Base-by-base conservation (phyloP, 352 stramenopile genomes). In the Achlya hypogyna region DNA sequence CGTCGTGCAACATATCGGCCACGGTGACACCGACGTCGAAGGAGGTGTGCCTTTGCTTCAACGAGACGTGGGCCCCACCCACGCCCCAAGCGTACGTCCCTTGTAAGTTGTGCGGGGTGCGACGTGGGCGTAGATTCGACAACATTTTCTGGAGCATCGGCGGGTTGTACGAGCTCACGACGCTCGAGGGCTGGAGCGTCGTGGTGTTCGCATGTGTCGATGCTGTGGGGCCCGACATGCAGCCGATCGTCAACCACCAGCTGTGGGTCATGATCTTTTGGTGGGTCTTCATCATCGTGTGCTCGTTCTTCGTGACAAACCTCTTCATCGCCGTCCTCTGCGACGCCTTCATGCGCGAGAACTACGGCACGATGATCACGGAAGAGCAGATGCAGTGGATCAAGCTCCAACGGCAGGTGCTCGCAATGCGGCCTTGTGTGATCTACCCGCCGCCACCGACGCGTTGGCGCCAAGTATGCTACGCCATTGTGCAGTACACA, bases 311-410 rank as follows among this genome's bases (percentile, higher is more conserved):
- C 58, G 87, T 97, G 1, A 88, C 98, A 29, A 97, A 98, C 42
- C 73, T 98, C 0, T 98, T 98, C 63, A 88, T 97, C 0, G 92
- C 91, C 5, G 88, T 98, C 8, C 96, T 98, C 63, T 96, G 97
- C 49, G 90, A 98, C 58, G 96, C 97, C 59, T 98, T 98, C 68
- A 96, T 96, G 53, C 78, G 84, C 25, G 95, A 95, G 86, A 97
- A 58, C 40, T 67, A 63, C 32, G 52, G 52, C 63, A 43, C 63
- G 2, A 14, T 67, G 0, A 49, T 98, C 51, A 97, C 91, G 5
- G 79, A 88, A 1, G 84, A 97, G 47, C 88, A 97, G 59, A 85
- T 92, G 53, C 91, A 94, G 63, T 97, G 89, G 89, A 89, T 96
- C 47, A 83, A 92, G 68, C 79, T 84, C 0, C 81, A 89, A 53